phyloP scores from a whole-genome alignment of 768 basidiomycete species.

The Pluteus cervinus region DNA sequence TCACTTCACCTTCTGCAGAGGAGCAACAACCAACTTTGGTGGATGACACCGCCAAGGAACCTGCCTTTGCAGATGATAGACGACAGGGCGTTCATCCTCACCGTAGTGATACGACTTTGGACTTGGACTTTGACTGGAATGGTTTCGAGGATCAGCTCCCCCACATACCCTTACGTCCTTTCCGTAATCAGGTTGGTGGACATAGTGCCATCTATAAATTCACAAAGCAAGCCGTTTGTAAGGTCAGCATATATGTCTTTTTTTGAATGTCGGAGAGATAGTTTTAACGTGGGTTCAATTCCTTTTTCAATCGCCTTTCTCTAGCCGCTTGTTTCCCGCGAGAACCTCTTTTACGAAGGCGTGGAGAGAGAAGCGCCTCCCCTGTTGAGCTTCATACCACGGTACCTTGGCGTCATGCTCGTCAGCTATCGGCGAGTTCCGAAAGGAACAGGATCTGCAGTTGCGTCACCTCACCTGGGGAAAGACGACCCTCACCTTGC shows the following conservation, averaged over 20 bases:
- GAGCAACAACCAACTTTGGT: background rate
- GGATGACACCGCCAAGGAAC: too few relatives aligned
- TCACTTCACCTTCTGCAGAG: too few relatives aligned
- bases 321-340: conserved; percentile 92
- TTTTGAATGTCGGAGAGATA: conserved; percentile 10
- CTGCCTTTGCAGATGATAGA: too few relatives aligned
- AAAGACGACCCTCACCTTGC: too few relatives aligned
- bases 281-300: conserved; percentile 16
- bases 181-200: conserved; percentile 96
- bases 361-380: conserved; percentile 93
- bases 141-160: conserved; percentile 59
- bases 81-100: background rate
- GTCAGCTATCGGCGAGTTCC: conserved; percentile 88
- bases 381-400: conserved; percentile 90
- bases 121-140: conserved; percentile 27
- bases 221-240: conserved; percentile 95
- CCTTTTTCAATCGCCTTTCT: conserved; percentile 12
- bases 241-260: conserved; percentile 51
- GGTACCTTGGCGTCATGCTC: conserved; percentile 97
- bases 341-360: conserved; percentile 97
- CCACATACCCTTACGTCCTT: conserved; percentile 90
- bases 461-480: too few relatives aligned
- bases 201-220: conserved; percentile 98
- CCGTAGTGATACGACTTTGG: background rate
- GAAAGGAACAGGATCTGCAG: conserved; percentile 26